Evolutionary conservation across 2,329 filamentous ascomycete genomes (phyloP).

Genomic region (Neopestalotiopsis sp.): DNA sequence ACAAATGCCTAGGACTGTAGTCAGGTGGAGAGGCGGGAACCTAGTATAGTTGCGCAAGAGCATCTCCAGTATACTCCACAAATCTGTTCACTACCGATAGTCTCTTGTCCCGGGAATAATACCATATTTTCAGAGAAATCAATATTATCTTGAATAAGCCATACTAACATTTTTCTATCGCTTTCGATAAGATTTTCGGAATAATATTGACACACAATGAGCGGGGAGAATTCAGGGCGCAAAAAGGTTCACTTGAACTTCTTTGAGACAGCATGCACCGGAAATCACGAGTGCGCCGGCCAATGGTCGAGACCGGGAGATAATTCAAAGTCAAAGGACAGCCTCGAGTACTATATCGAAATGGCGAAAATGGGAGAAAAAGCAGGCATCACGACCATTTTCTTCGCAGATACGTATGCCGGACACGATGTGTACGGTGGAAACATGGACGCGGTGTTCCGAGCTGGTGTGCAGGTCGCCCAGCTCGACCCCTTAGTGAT

Average conservation of each 20-base stretch:
- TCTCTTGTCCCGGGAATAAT: neutral
- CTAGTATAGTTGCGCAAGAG: neutral
- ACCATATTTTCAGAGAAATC: neutral
- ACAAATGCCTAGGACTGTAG: neutral
- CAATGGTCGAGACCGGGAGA: constrained; percentile 16
- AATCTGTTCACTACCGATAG: neutral
- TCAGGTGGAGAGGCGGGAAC: neutral
- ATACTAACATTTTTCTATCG: no score
- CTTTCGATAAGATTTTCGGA: neutral
- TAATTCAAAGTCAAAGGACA: constrained; percentile 16
- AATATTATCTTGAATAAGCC: no score
- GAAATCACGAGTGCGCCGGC: constrained; percentile 17
- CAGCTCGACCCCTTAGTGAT: constrained; percentile 19
- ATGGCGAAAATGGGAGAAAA: constrained; percentile 16
- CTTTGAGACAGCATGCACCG: constrained; percentile 17
- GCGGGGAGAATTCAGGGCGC: neutral
- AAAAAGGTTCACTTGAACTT: constrained; percentile 18
- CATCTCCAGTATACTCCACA: neutral
- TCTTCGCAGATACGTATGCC: constrained; percentile 18
- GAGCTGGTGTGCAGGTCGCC: constrained; percentile 16
- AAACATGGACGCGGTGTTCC: constrained; percentile 16
- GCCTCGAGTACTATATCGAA: constrained; percentile 15
- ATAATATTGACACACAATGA: neutral
- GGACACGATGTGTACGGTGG: constrained; percentile 16
- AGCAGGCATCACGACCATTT: constrained; percentile 15